Evolutionary conservation across 495 filamentous ascomycete genomes (phyloP).

Genomic region (Clohesyomyces aquaticus): DNA sequence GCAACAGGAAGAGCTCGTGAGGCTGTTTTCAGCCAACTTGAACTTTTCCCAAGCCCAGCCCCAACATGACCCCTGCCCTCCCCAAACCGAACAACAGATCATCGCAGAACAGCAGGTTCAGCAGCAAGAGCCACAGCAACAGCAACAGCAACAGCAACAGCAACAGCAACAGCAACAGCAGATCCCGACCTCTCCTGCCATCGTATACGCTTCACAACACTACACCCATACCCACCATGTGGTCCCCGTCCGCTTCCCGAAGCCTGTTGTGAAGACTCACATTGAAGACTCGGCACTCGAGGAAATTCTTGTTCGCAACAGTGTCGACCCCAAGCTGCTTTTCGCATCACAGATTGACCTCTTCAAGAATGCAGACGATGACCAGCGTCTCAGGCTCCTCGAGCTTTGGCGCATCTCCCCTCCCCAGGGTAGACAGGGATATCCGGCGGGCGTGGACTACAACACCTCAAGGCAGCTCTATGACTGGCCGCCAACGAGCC

Average conservation of each 20-base stretch:
- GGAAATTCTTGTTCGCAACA: slow-evolving; percentile 41
- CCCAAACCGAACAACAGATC: slow-evolving; percentile 27
- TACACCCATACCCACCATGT: slow-evolving; percentile 46
- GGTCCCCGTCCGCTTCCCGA: slow-evolving; percentile 43
- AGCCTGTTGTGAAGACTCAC: slow-evolving; percentile 34
- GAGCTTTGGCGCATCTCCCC: slow-evolving; percentile 51
- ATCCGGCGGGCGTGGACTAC: slow-evolving; percentile 27
- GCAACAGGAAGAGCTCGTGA: slow-evolving; percentile 49
- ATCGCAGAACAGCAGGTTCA: slow-evolving; percentile 4
- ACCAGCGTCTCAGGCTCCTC: slow-evolving; percentile 47
- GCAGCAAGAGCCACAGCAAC: too few species aligned
- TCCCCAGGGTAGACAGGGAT: slow-evolving; percentile 35
- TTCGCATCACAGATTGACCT: slow-evolving; percentile 48
- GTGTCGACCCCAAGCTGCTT: slow-evolving; percentile 47
- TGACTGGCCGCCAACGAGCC: slow-evolving; percentile 43
- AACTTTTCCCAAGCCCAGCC: slow-evolving; percentile 36
- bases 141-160: slow-evolving; percentile 20
- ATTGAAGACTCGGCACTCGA: slow-evolving; percentile 40
- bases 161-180: slow-evolving; percentile 21
- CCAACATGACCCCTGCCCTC: slow-evolving; percentile 20
- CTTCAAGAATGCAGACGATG: slow-evolving; percentile 47
- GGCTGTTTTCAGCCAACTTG: slow-evolving; percentile 46
- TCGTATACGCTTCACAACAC: slow-evolving; percentile 47
- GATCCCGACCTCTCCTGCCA: slow-evolving; percentile 25
- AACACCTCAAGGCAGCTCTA: slow-evolving; percentile 35